phyloP scores from a whole-genome alignment of 257 asterid genomes.

The Solanum medicagineum region DNA sequence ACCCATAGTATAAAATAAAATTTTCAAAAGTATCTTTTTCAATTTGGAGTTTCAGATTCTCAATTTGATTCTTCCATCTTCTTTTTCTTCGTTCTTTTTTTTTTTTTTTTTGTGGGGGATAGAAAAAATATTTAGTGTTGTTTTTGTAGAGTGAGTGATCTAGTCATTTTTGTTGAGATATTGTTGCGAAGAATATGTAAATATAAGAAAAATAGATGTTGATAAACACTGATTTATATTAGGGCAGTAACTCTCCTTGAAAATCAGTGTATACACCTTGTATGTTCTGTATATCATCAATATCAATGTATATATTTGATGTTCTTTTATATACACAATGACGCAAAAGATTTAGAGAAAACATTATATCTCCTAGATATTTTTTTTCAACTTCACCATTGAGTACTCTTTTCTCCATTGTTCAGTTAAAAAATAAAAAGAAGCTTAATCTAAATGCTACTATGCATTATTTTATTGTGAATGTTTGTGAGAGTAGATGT shows the following conservation, averaged over 20 bases:
- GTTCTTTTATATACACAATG: no score
- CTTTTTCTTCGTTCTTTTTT: neutral
- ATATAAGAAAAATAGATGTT: neutral
- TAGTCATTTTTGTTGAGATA: neutral
- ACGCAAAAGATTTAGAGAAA: neutral
- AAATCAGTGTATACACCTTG: neutral
- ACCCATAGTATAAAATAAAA: no score
- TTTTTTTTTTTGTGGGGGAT: neutral
- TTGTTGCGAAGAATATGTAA: neutral
- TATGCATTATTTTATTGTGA: neutral
- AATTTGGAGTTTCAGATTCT: neutral
- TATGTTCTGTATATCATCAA: neutral
- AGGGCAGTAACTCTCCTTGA: neutral
- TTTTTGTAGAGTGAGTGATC: neutral
- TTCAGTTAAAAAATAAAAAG: neutral
- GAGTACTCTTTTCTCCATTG: neutral
- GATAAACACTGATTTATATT: neutral
- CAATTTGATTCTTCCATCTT: neutral
- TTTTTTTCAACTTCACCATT: neutral
- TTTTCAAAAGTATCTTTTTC: neutral
- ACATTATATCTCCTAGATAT: neutral
- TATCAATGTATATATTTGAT: neutral
- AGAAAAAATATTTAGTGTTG: neutral
- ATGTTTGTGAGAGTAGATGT: slow-evolving; percentile 30
- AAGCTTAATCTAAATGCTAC: neutral